phyloP scores from a whole-genome alignment of 2,329 filamentous ascomycete genomes.

The Cercospora sojina region DNA sequence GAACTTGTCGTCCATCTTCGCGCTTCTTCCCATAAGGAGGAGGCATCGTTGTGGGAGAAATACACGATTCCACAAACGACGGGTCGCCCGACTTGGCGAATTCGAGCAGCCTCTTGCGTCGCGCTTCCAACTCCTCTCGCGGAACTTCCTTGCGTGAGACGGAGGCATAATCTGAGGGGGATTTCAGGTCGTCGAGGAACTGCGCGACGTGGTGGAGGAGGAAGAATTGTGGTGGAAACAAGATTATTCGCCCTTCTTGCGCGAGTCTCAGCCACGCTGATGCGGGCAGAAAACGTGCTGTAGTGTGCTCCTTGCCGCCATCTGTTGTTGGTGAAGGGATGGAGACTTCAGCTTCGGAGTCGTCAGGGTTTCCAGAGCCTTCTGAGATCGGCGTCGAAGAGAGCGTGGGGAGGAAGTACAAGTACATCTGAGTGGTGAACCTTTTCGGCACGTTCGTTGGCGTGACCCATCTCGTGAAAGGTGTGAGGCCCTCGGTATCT shows the following conservation, averaged over 20 bases:
- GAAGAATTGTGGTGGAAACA: conserved; percentile 89
- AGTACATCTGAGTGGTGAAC: conserved; percentile 95
- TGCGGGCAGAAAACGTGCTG: conserved; percentile 73
- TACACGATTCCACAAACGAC: conserved; percentile 48
- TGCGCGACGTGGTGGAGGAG: conserved; percentile 56
- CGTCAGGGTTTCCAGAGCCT: conserved; percentile 30
- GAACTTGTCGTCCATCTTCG: conserved; percentile 52
- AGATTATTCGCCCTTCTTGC: conserved; percentile 64
- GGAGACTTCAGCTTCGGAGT: conserved; percentile 49
- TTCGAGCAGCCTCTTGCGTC: conserved; percentile 54
- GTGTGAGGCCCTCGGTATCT: conserved; percentile 68
- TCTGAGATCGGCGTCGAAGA: conserved; percentile 39
- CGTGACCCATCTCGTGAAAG: conserved; percentile 92
- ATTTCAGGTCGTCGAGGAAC: conserved; percentile 32
- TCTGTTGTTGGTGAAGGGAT: conserved; percentile 71
- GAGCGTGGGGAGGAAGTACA: conserved; percentile 73
- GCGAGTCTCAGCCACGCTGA: conserved; percentile 68
- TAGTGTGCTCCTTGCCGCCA: conserved; percentile 68
- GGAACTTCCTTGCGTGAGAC: conserved; percentile 29
- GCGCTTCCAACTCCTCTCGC: conserved; percentile 45
- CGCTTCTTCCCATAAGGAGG: conserved; percentile 39
- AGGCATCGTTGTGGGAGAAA: conserved; percentile 42
- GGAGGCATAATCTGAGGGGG: conserved; percentile 35
- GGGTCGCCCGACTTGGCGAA: conserved; percentile 48
- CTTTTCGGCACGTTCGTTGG: conserved; percentile 69